Evolutionary conservation across 192 early-diverging fungal species (phyloP).

Genomic region (Coemansia interrupta): DNA sequence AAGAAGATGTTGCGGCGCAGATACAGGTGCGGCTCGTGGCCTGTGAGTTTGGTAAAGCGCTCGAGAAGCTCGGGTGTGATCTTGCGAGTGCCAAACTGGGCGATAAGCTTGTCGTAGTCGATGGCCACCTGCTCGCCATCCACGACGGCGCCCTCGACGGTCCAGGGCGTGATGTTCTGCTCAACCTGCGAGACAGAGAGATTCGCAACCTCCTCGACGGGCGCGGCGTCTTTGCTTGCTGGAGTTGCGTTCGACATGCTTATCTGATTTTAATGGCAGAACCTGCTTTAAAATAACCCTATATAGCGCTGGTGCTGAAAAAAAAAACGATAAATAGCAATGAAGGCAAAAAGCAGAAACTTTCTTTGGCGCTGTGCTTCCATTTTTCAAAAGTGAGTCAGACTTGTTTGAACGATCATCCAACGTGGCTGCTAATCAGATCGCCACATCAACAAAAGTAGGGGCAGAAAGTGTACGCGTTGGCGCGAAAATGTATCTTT

Average conservation of each 20-base stretch:
- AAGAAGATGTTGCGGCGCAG: slow-evolving; percentile 91
- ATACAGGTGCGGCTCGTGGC: slow-evolving; percentile 74
- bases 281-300: not conserved
- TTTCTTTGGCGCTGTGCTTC: too few species aligned
- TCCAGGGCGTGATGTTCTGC: slow-evolving; percentile 79
- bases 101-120: slow-evolving; percentile 88
- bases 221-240: slow-evolving; percentile 1
- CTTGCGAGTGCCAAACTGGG: slow-evolving; percentile 78
- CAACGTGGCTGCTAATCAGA: too few species aligned
- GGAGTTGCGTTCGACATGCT: not conserved
- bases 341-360: too few species aligned
- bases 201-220: slow-evolving; percentile 13
- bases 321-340: too few species aligned
- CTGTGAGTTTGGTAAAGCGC: slow-evolving; percentile 83
- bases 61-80: slow-evolving; percentile 75
- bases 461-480: too few species aligned
- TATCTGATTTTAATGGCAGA: not conserved
- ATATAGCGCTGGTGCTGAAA: not conserved
- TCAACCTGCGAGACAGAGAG: slow-evolving; percentile 7
- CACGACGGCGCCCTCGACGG: slow-evolving; percentile 86
- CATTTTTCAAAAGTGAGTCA: too few species aligned
- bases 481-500: too few species aligned
- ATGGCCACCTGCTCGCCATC: slow-evolving; percentile 84
- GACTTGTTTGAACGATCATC: too few species aligned
- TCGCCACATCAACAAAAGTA: too few species aligned